Evolutionary conservation across 2,329 filamentous ascomycete species (phyloP).

Genomic region (Emericellopsis atlantica): DNA sequence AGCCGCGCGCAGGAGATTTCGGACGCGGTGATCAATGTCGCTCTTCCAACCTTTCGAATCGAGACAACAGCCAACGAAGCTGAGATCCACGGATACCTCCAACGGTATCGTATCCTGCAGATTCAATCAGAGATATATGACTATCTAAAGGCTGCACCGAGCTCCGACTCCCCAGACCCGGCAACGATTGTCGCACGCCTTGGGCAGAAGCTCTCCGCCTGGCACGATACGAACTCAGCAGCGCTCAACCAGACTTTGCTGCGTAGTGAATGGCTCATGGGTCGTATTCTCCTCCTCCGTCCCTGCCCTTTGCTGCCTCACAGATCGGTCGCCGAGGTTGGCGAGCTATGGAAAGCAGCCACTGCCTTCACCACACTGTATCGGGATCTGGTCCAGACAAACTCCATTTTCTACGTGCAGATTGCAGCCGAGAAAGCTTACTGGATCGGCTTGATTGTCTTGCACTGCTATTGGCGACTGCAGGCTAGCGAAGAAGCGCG

Average conservation of each 20-base stretch:
- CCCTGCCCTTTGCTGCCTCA: conserved; percentile 8
- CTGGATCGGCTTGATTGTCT: conserved; percentile 9
- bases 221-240: conserved; percentile 6
- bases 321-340: conserved; percentile 4
- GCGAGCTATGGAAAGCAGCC: conserved; percentile 8
- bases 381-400: conserved; percentile 10
- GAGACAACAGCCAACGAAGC: conserved; percentile 7
- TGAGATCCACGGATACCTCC: conserved; percentile 10
- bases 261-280: conserved; percentile 11
- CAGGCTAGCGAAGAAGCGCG: background rate
- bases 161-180: too few species aligned
- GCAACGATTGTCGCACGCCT: too few species aligned
- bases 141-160: background rate
- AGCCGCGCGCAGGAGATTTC: conserved; percentile 10
- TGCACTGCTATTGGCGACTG: conserved; percentile 10
- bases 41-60: conserved; percentile 9
- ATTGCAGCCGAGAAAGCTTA: conserved; percentile 12
- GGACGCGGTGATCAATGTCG: conserved; percentile 8
- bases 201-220: conserved; percentile 3
- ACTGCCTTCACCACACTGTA: conserved; percentile 7
- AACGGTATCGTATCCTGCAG: conserved; percentile 10
- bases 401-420: conserved; percentile 11
- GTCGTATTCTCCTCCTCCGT: conserved; percentile 8
- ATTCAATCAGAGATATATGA: conserved; percentile 12
- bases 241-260: conserved; percentile 7